Conservation (phyloP, 768 basidiomycete species). For the Hypholoma fasciculare region DNA sequence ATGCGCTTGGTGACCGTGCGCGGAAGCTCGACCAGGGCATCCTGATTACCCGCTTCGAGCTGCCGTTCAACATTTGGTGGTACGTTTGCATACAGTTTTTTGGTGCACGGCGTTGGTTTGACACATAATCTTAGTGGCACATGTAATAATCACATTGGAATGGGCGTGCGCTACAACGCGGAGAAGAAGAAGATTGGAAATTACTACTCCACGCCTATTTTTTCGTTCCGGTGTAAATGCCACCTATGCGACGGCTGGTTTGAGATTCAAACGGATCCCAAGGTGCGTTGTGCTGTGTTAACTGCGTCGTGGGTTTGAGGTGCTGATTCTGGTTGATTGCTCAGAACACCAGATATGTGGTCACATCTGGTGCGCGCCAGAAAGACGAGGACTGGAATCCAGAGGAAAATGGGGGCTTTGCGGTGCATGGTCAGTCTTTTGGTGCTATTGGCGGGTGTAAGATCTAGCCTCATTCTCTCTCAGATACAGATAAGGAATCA, state of each 20-base stretch:
- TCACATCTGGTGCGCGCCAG: slow-evolving; percentile 87
- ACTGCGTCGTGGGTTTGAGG: background rate
- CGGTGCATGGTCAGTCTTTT: slow-evolving; percentile 70
- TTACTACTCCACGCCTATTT: slow-evolving; percentile 95
- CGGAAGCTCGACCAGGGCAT: slow-evolving; percentile 96
- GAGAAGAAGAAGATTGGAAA: slow-evolving; percentile 97
- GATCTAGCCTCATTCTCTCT: background rate
- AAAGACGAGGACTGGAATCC: slow-evolving; percentile 98
- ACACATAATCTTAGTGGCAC: slow-evolving; percentile 58
- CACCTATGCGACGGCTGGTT: slow-evolving; percentile 97
- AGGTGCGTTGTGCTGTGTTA: slow-evolving; percentile 48
- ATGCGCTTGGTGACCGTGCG: slow-evolving; percentile 91
- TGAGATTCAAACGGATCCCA: slow-evolving; percentile 95
- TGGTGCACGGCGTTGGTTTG: background rate
- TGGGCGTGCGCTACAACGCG: slow-evolving; percentile 99
- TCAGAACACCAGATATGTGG: slow-evolving; percentile 95
- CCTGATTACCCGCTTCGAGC: slow-evolving; percentile 91
- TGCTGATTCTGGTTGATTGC: background rate
- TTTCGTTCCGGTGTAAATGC: slow-evolving; percentile 95
- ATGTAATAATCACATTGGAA: slow-evolving; percentile 96
- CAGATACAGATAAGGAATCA: slow-evolving; percentile 65
- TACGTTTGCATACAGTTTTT: slow-evolving; percentile 33
- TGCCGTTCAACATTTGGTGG: slow-evolving; percentile 98
- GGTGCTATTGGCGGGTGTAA: background rate
- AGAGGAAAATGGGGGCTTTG: slow-evolving; percentile 92